Percentiles rank a stretch among this genome's conserved stretches.
Evolutionary conservation across 805 yeast species (phyloP).

Genomic region (Cyberlindnera bimundalis): DNA sequence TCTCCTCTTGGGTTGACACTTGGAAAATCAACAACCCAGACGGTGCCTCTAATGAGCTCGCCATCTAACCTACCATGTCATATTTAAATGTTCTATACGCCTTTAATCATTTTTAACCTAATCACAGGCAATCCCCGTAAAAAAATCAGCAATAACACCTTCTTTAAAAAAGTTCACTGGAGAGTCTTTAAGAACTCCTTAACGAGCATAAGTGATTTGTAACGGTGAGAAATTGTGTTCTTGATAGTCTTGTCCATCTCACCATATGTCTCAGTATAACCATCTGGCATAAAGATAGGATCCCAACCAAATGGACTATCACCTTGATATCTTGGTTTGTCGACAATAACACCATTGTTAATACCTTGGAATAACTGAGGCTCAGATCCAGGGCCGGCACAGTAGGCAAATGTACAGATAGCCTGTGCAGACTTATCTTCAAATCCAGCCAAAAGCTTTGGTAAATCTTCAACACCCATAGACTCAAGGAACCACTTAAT

Average conservation of each 20-base stretch:
- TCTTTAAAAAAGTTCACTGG: constrained; percentile 10
- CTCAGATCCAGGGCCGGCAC: constrained; percentile 72
- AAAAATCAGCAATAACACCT: too few species aligned
- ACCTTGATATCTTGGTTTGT: constrained; percentile 50
- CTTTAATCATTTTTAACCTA: too few species aligned
- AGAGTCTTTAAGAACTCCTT: constrained; percentile 46
- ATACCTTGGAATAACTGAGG: constrained; percentile 82
- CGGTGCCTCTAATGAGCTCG: constrained; percentile 52
- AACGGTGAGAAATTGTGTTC: constrained; percentile 85
- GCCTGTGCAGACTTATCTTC: constrained; percentile 86
- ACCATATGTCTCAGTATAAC: constrained; percentile 75
- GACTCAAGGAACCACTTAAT: constrained; percentile 85
- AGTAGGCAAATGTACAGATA: constrained; percentile 87
- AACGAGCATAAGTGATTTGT: constrained; percentile 72
- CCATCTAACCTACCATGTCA: constrained; percentile 9
- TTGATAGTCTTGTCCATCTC: constrained; percentile 78
- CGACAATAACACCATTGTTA: constrained; percentile 77
- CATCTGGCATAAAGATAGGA: constrained; percentile 81
- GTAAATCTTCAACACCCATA: constrained; percentile 74
- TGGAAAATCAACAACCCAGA: constrained; percentile 70
- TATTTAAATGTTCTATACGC: not conserved
- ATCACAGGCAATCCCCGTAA: too few species aligned
- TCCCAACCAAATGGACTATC: constrained; percentile 93
- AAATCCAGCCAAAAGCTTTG: constrained; percentile 73
- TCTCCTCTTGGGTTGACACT: constrained; percentile 66